These are phyloP conservation scores for Rhizopus stolonifer DNA, from an alignment of 371 early-diverging fungal genomes.

Conservation along the genomic window DNA sequence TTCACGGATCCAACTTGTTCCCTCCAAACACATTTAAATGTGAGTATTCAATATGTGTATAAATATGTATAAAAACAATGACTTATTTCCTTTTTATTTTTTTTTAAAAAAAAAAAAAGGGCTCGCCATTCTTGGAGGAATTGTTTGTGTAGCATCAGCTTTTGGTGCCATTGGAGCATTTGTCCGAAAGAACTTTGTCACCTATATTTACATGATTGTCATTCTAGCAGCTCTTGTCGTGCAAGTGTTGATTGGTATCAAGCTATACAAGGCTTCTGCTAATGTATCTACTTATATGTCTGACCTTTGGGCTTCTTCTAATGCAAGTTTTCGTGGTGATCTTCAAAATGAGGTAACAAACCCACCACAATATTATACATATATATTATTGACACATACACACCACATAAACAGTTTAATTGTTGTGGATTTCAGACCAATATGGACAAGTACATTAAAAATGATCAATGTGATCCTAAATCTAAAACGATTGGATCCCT, in stretches of 20 bases:
- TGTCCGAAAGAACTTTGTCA: conserved; percentile 26
- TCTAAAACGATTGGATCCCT: conserved; percentile 2
- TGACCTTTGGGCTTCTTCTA: conserved; percentile 31
- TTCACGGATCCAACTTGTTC: conserved; percentile 40
- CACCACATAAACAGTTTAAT: conserved; percentile 42
- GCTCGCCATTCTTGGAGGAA: conserved; percentile 36
- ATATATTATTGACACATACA: no score
- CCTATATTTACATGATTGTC: conserved; percentile 38
- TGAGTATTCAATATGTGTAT: conserved; percentile 14
- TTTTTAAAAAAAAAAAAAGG: conserved; percentile 16
- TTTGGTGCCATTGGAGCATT: conserved; percentile 39
- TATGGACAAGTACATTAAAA: conserved; percentile 29
- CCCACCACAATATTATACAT: no score
- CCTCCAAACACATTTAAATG: conserved; percentile 37
- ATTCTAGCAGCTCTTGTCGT: conserved; percentile 35
- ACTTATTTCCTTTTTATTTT: no score
- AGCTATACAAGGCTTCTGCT: conserved; percentile 39
- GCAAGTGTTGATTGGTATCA: conserved; percentile 46
- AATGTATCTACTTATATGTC: conserved; percentile 33
- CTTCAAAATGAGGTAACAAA: conserved; percentile 33
- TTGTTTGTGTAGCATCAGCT: conserved; percentile 40
- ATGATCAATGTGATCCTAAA: conserved; percentile 24
- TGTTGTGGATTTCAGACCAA: conserved; percentile 48
- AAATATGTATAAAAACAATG: no score
- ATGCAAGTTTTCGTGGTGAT: conserved; percentile 16